Percentiles rank a stretch among this genome's conserved stretches.
phyloP scores from a whole-genome alignment of 495 filamentous ascomycete species.

The Thermochaetoides thermophila region DNA sequence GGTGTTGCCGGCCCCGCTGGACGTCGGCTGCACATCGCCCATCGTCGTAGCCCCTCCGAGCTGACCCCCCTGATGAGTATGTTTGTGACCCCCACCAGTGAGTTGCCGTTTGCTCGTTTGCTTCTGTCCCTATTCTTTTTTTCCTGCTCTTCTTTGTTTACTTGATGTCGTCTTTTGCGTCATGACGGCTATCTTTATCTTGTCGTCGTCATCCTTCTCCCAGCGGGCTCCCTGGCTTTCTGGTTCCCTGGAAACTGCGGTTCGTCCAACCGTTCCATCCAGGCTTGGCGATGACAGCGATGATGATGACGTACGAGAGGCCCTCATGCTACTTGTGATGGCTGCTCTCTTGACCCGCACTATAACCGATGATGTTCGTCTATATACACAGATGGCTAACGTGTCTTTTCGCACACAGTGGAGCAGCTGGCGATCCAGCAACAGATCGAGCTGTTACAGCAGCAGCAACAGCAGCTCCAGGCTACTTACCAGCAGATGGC shows the following conservation, averaged over 20 bases:
- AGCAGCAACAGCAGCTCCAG: conserved; percentile 96
- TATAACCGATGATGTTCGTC: no score
- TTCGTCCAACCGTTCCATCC: no score
- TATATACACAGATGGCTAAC: conserved; percentile 24
- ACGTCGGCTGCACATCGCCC: conserved; percentile 91
- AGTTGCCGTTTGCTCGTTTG: conserved; percentile 15
- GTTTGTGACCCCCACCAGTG: conserved; percentile 44
- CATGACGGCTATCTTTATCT: no score
- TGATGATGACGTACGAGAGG: no score
- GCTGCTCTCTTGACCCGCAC: no score
- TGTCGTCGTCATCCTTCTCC: no score
- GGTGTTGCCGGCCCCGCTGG: conserved; percentile 70
- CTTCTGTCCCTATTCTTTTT: neutral
- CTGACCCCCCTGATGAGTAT: conserved; percentile 97
- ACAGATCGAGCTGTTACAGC: conserved; percentile 94
- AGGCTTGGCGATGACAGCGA: no score
- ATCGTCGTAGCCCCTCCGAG: conserved; percentile 93
- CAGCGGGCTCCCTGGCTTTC: no score
- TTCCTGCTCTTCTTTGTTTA: neutral
- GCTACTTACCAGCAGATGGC: conserved; percentile 94
- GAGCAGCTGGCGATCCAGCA: conserved; percentile 98
- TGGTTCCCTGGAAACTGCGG: no score
- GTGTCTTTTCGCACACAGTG: conserved; percentile 38
- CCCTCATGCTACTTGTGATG: no score
- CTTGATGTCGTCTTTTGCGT: no score